Percentiles rank a stretch among this genome's conserved stretches.
Conservation (phyloP, 495 filamentous ascomycete genomes). For the Lasiosphaeria ovina region DNA sequence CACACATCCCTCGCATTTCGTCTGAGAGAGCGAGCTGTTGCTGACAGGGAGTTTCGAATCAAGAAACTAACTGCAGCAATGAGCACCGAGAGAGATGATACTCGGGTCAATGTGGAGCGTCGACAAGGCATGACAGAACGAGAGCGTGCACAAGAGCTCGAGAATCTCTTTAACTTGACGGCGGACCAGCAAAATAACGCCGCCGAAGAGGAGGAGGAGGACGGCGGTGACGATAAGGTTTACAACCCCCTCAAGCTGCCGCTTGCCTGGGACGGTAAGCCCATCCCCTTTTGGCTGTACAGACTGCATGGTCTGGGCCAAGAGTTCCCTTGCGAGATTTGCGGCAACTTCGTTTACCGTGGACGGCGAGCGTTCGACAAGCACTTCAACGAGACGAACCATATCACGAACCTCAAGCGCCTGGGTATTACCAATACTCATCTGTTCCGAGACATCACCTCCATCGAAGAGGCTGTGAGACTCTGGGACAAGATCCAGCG, state of each 20-base stretch:
- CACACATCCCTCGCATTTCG: conserved; percentile 44
- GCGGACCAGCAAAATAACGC: conserved; percentile 27
- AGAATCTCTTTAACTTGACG: conserved; percentile 72
- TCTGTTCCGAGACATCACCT: conserved; percentile 90
- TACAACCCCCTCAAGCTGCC: conserved; percentile 97
- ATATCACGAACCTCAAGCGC: conserved; percentile 90
- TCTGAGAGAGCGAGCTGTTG: conserved; percentile 86
- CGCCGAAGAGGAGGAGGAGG: conserved; percentile 47
- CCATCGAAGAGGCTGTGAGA: conserved; percentile 80
- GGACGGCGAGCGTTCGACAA: conserved; percentile 95
- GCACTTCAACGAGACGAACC: conserved; percentile 91
- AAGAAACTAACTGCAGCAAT: conserved; percentile 73
- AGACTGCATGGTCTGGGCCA: conserved; percentile 93
- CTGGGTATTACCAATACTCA: conserved; percentile 90
- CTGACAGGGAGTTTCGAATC: conserved; percentile 82
- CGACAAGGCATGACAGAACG: conserved; percentile 94
- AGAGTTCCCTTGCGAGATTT: conserved; percentile 93
- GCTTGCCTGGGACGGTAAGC: conserved; percentile 95
- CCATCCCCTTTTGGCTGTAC: conserved; percentile 98
- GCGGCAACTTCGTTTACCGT: conserved; percentile 97
- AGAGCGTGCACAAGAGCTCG: conserved; percentile 86
- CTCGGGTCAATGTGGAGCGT: conserved; percentile 87
- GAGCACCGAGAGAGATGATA: conserved; percentile 76
- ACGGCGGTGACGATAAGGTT: conserved; percentile 74
- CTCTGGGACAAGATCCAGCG: conserved; percentile 92